These are phyloP conservation scores for Cymbopogon flexuosus DNA, from an alignment of 202 grass and related monocot species.

Conservation along the genomic window DNA sequence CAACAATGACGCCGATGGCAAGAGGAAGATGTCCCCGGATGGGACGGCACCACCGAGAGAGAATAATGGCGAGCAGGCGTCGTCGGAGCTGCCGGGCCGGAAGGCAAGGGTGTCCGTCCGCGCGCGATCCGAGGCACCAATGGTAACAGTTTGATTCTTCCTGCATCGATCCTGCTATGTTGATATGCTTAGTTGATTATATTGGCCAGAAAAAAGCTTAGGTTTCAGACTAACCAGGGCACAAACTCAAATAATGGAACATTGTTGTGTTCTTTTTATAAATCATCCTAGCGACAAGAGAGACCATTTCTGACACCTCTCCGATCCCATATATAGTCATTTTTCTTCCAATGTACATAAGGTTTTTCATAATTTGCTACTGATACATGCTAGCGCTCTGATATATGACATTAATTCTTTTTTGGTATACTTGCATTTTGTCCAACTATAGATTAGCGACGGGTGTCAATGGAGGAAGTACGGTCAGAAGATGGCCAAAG, in stretches of 20 bases:
- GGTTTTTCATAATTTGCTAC: not conserved
- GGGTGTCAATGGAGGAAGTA: conserved; percentile 96
- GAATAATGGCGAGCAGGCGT: conserved; percentile 21
- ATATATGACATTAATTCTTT: not conserved
- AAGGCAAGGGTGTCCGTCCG: conserved; percentile 88
- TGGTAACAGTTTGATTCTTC: conserved; percentile 34
- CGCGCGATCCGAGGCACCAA: conserved; percentile 70
- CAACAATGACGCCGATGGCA: not conserved
- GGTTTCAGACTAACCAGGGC: not conserved
- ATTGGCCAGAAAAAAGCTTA: not conserved
- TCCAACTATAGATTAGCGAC: conserved; percentile 60
- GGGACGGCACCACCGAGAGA: conserved; percentile 3
- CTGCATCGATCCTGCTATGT: not conserved
- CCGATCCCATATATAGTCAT: not conserved
- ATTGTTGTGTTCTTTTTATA: not conserved
- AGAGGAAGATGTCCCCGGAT: not conserved
- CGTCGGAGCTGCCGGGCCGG: conserved; percentile 34
- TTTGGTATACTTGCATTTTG: not conserved
- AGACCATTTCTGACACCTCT: not conserved
- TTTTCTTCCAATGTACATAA: not conserved
- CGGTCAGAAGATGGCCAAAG: conserved; percentile 92
- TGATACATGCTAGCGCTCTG: too few species aligned
- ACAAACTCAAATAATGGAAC: not conserved
- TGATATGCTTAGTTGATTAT: not conserved
- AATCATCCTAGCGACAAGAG: not conserved